Evolutionary conservation across 2,329 filamentous ascomycete genomes (phyloP).

Genomic region (Diaporthe destruens): DNA sequence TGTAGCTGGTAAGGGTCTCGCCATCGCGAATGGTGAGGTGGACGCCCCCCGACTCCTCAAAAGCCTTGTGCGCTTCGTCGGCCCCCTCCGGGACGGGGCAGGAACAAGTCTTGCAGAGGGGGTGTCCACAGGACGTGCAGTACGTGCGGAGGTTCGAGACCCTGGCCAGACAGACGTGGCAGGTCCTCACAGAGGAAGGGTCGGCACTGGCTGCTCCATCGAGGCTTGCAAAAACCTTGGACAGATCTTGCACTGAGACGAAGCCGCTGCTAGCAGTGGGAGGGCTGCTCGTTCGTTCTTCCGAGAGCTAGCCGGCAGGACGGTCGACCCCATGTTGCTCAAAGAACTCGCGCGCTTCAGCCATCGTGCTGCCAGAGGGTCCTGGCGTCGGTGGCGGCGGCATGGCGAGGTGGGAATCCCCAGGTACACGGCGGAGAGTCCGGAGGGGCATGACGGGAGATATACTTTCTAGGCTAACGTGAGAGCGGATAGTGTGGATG

Average conservation of each 20-base stretch:
- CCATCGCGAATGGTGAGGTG: conserved; percentile 42
- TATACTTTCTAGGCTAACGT: not conserved
- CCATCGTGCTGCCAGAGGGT: conserved; percentile 22
- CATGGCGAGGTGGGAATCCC: not conserved
- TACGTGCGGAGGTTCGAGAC: conserved; percentile 52
- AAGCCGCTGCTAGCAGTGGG: not conserved
- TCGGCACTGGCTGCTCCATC: conserved; percentile 48
- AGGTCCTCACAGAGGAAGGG: conserved; percentile 50
- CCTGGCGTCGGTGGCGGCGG: not conserved
- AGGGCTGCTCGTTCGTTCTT: conserved; percentile 48
- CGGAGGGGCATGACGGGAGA: not conserved
- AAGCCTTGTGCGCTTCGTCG: conserved; percentile 43
- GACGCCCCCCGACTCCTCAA: conserved; percentile 40
- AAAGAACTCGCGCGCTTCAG: conserved; percentile 62
- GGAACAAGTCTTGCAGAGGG: conserved; percentile 61
- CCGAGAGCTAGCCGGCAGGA: conserved; percentile 61
- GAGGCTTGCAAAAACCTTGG: conserved; percentile 45
- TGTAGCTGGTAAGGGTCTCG: conserved; percentile 40
- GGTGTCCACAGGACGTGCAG: conserved; percentile 65
- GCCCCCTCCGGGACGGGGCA: conserved; percentile 50
- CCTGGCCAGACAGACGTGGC: conserved; percentile 63
- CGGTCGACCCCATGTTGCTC: conserved; percentile 59
- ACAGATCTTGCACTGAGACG: conserved; percentile 40
- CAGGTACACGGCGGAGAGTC: not conserved
- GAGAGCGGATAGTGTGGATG: not conserved